These are phyloP conservation scores for Lanmaoa pseudosensibilis DNA, from an alignment of 768 basidiomycete species.

Conservation along the genomic window DNA sequence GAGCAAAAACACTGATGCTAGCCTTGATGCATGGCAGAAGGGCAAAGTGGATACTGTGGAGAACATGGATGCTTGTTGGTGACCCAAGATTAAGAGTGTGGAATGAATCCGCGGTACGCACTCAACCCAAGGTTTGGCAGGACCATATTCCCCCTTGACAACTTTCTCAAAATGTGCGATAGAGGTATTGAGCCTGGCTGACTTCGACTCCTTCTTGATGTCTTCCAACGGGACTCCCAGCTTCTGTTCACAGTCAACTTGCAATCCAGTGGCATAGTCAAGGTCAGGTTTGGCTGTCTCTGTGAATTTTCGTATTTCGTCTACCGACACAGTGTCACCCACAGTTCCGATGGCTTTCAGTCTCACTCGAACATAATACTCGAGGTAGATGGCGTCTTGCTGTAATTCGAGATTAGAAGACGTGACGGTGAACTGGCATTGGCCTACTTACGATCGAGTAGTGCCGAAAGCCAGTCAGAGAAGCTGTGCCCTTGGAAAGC, in stretches of 20 bases:
- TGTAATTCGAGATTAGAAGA: background rate
- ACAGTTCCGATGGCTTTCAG: background rate
- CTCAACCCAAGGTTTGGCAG: constrained; percentile 1
- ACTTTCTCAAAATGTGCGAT: too few species aligned
- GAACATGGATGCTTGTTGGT: background rate
- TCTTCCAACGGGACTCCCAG: too few species aligned
- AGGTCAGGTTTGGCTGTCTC: background rate
- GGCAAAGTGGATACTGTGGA: background rate
- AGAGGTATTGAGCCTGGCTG: too few species aligned
- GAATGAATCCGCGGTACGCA: background rate
- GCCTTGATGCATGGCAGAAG: constrained; percentile 1
- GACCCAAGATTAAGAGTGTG: too few species aligned
- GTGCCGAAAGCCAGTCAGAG: background rate
- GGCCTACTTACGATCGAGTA: background rate
- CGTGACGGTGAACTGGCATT: background rate
- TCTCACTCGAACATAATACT: background rate
- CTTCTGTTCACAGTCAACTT: too few species aligned
- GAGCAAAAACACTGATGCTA: too few species aligned
- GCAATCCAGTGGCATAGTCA: background rate
- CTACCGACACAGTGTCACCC: too few species aligned
- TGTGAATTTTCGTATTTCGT: background rate
- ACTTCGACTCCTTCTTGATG: too few species aligned
- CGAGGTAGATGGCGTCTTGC: background rate
- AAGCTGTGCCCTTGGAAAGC: background rate
- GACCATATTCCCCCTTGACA: too few species aligned